These are phyloP conservation scores for Gnomoniopsis smithogilvyi DNA, from an alignment of 2,329 filamentous ascomycete species.

Conservation along the genomic window DNA sequence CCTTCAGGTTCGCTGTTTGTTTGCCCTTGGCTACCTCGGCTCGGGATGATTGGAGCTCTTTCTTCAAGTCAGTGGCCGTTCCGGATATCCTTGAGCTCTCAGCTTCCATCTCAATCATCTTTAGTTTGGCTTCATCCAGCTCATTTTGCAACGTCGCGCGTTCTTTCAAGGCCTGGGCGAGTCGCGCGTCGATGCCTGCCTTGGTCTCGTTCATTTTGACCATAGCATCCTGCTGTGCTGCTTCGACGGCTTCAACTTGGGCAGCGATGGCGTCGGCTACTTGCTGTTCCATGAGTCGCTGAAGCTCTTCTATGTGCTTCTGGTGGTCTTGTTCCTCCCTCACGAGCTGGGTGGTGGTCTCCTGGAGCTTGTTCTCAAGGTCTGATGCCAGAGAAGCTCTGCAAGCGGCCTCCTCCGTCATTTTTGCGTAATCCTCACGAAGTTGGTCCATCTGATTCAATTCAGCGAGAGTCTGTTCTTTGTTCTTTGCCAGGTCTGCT, in stretches of 20 bases:
- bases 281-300: conserved; percentile 19
- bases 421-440: conserved; percentile 7
- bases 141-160: conserved; percentile 24
- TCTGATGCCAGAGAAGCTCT: conserved; percentile 17
- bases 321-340: conserved; percentile 19
- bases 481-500: conserved; percentile 18
- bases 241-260: conserved; percentile 25
- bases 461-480: conserved; percentile 6
- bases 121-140: conserved; percentile 24
- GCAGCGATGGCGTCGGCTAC: conserved; percentile 16
- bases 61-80: conserved; percentile 9
- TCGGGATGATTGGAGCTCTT: conserved; percentile 1
- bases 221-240: conserved; percentile 30
- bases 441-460: conserved; percentile 10
- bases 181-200: conserved; percentile 23
- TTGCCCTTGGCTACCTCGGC: neutral
- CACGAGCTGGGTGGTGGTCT: conserved; percentile 12
- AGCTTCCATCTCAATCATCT: conserved; percentile 18
- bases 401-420: conserved; percentile 19
- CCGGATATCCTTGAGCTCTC: neutral
- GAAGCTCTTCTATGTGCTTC: conserved; percentile 18
- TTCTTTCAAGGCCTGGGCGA: conserved; percentile 23
- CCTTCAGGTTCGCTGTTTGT: neutral
- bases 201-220: conserved; percentile 24
- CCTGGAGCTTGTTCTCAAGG: conserved; percentile 20